These are phyloP conservation scores for Phytophthora cryptogea DNA, from an alignment of 352 stramenopile species.

Conservation along the genomic window DNA sequence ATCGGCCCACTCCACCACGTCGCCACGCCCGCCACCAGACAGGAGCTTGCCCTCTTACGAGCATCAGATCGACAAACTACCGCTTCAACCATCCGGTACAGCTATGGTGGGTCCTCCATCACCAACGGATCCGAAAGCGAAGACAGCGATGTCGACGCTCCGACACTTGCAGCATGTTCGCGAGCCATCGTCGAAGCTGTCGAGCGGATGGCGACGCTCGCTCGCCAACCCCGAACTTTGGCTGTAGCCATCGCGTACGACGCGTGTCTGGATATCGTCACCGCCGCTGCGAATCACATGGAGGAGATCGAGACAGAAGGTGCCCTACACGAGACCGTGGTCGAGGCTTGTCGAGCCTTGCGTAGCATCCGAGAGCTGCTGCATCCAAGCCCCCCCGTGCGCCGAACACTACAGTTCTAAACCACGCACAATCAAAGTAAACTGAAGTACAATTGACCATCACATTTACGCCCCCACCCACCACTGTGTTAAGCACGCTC, in stretches of 20 bases:
- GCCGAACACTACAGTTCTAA: slow-evolving; percentile 37
- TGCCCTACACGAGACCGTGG: slow-evolving; percentile 10
- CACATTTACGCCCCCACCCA: too few relatives aligned
- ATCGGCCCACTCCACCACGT: slow-evolving; percentile 8
- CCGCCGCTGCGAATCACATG: slow-evolving; percentile 32
- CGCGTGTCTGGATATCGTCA: slow-evolving; percentile 41
- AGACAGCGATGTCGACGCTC: not conserved
- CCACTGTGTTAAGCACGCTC: not conserved
- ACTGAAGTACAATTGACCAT: too few relatives aligned
- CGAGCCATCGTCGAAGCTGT: slow-evolving; percentile 26
- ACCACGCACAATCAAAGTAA: too few relatives aligned
- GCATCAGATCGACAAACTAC: slow-evolving; percentile 9
- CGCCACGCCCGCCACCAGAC: slow-evolving; percentile 11
- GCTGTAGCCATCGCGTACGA: slow-evolving; percentile 39
- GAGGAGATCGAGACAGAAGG: slow-evolving; percentile 18
- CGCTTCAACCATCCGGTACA: slow-evolving; percentile 13
- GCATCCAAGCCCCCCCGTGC: slow-evolving; percentile 29
- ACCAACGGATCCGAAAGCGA: slow-evolving; percentile 13
- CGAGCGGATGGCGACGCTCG: slow-evolving; percentile 31
- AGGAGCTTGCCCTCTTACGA: slow-evolving; percentile 1
- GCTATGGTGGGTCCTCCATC: slow-evolving; percentile 5
- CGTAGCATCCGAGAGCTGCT: slow-evolving; percentile 29
- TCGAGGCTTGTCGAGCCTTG: slow-evolving; percentile 30
- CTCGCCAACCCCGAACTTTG: slow-evolving; percentile 21
- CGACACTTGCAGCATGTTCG: slow-evolving; percentile 31